phyloP scores from a whole-genome alignment of 2,329 filamentous ascomycete genomes.

The Claviceps pazoutovae region DNA sequence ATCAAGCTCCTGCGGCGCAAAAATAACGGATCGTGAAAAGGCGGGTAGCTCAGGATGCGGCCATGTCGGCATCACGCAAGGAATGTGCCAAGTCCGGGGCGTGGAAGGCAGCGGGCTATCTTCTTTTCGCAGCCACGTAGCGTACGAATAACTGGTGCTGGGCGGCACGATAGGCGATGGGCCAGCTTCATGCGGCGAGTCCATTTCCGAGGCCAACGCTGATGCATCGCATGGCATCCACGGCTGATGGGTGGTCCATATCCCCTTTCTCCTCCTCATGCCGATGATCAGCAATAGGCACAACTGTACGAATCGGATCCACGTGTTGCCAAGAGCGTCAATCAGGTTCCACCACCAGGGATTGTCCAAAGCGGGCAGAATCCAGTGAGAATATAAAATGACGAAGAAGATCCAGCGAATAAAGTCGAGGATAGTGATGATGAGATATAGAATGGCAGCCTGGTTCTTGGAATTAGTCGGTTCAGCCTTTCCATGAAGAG shows the following conservation, averaged over 20 bases:
- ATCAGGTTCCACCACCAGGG: constrained; percentile 6
- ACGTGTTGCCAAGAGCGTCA: constrained; percentile 6
- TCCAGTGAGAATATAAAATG: constrained; percentile 4
- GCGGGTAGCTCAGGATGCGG: constrained; percentile 1
- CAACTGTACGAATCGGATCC: constrained; percentile 4
- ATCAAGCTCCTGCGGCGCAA: constrained; percentile 4
- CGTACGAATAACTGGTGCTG: constrained; percentile 1
- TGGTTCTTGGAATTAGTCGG: not conserved
- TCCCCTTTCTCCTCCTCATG: constrained; percentile 5
- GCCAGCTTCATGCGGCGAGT: not conserved
- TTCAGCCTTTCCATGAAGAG: no score
- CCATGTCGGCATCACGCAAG: constrained; percentile 1
- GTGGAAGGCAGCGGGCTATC: not conserved
- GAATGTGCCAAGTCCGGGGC: not conserved
- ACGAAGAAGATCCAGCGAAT: constrained; percentile 5
- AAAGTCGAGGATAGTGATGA: constrained; percentile 3
- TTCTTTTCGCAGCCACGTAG: not conserved
- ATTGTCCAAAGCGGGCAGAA: constrained; percentile 2
- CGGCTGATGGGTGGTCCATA: constrained; percentile 5
- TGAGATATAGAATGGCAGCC: constrained; percentile 4
- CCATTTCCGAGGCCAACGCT: constrained; percentile 1
- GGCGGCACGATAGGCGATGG: constrained; percentile 4
- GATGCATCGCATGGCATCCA: constrained; percentile 1
- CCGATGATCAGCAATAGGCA: constrained; percentile 4
- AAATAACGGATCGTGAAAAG: not conserved